These are phyloP conservation scores for Diaporthe sp. DNA, from an alignment of 2,329 filamentous ascomycete species.

Conservation along the genomic window DNA sequence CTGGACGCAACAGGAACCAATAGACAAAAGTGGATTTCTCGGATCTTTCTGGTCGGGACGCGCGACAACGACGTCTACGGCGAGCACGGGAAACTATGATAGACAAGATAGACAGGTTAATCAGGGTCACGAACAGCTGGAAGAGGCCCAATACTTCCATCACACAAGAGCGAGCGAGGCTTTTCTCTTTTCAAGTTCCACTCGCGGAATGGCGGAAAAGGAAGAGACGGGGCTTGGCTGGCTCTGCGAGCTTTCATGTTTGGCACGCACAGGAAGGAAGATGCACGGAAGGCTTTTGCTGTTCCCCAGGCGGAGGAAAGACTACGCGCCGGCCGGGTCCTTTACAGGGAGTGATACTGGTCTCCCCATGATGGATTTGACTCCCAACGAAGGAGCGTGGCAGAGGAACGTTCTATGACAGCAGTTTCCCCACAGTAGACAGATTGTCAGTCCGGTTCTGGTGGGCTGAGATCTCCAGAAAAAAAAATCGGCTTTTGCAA, in stretches of 20 bases:
- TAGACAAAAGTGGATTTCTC: slow-evolving; percentile 79
- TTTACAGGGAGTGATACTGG: slow-evolving; percentile 38
- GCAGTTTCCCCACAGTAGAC: slow-evolving; percentile 41
- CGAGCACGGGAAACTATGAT: slow-evolving; percentile 42
- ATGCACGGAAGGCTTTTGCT: slow-evolving; percentile 41
- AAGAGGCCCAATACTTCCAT: slow-evolving; percentile 41
- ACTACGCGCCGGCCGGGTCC: slow-evolving; percentile 38
- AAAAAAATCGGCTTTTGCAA: slow-evolving; percentile 41
- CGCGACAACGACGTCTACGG: slow-evolving; percentile 40
- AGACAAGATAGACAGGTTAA: slow-evolving; percentile 43
- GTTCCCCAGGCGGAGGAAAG: slow-evolving; percentile 41
- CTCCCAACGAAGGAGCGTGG: slow-evolving; percentile 39
- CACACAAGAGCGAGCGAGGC: slow-evolving; percentile 39
- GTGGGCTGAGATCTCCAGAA: slow-evolving; percentile 42
- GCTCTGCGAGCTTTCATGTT: slow-evolving; percentile 40
- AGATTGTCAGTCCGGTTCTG: slow-evolving; percentile 40
- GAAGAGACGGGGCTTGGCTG: slow-evolving; percentile 39
- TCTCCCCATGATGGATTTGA: slow-evolving; percentile 36
- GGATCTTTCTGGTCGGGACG: slow-evolving; percentile 63
- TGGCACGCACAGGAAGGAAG: slow-evolving; percentile 38
- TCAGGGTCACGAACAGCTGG: slow-evolving; percentile 41
- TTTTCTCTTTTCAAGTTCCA: slow-evolving; percentile 39
- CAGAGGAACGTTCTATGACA: slow-evolving; percentile 41
- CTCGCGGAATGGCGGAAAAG: slow-evolving; percentile 37
- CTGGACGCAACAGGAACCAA: slow-evolving; percentile 53